phyloP scores from a whole-genome alignment of 371 early-diverging fungal species.

The Mucor circinelloides region DNA sequence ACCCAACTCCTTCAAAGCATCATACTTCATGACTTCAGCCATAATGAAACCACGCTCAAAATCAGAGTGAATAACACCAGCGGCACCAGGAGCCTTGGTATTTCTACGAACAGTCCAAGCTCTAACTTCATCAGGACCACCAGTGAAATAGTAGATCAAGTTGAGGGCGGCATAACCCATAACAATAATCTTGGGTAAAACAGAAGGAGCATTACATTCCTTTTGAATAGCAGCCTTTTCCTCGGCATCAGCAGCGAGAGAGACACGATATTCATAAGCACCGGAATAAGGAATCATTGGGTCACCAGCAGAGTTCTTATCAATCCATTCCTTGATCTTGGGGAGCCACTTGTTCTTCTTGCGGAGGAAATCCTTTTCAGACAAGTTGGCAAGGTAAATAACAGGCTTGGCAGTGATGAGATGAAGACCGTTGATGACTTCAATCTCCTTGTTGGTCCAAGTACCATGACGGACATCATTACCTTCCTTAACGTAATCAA shows the following conservation, averaged over 20 bases:
- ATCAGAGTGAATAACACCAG: constrained; percentile 89
- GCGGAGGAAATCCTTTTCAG: constrained; percentile 85
- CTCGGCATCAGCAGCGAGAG: constrained; percentile 42
- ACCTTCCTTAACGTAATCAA: constrained; percentile 71
- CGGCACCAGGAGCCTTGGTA: constrained; percentile 97
- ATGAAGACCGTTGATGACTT: constrained; percentile 88
- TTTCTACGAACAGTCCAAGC: constrained; percentile 94
- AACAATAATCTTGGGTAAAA: constrained; percentile 89
- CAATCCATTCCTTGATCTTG: constrained; percentile 92
- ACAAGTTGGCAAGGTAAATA: constrained; percentile 95
- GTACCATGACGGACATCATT: constrained; percentile 90
- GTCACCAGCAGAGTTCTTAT: constrained; percentile 86
- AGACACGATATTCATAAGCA: constrained; percentile 69
- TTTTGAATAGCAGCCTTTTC: constrained; percentile 70
- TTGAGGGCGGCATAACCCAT: constrained; percentile 91
- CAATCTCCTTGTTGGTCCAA: constrained; percentile 92
- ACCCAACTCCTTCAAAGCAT: constrained; percentile 82
- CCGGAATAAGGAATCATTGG: constrained; percentile 92
- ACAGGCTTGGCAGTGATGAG: constrained; percentile 98
- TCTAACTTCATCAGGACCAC: constrained; percentile 93
- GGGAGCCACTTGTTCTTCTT: constrained; percentile 94
- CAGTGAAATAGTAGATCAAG: constrained; percentile 97
- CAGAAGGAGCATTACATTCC: constrained; percentile 64
- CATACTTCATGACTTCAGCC: constrained; percentile 95
- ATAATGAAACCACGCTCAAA: constrained; percentile 98